Conservation (phyloP, 2,329 filamentous ascomycete genomes). For the Pseudohalonectria lignicola region DNA sequence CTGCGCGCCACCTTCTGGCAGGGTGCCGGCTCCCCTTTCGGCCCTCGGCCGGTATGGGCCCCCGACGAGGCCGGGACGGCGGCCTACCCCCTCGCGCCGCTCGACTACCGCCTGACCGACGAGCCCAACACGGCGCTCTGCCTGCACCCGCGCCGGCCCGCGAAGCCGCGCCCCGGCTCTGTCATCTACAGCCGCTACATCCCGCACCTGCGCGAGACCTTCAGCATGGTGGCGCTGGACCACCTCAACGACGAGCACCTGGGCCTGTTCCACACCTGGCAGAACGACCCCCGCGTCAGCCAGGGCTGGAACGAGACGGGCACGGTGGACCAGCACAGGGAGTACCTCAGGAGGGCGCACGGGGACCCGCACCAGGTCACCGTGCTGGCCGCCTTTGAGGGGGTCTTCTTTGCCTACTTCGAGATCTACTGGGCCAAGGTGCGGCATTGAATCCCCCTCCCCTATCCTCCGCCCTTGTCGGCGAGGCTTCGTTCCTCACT, state of each 20-base stretch:
- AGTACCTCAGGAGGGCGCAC: constrained; percentile 58
- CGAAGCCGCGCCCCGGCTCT: constrained; percentile 60
- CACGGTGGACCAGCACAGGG: constrained; percentile 61
- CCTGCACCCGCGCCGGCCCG: constrained; percentile 59
- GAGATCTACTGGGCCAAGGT: constrained; percentile 69
- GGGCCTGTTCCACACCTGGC: constrained; percentile 65
- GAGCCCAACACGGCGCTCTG: constrained; percentile 18
- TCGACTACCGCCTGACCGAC: constrained; percentile 32
- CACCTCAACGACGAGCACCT: constrained; percentile 54
- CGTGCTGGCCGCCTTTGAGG: constrained; percentile 61
- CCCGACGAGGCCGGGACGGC: constrained; percentile 27
- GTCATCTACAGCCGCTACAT: constrained; percentile 72
- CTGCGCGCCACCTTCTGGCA: constrained; percentile 9
- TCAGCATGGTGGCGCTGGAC: constrained; percentile 67
- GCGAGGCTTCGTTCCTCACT: too few relatives aligned
- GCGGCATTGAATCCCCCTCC: neutral
- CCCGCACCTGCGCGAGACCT: constrained; percentile 63
- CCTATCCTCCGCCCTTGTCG: neutral
- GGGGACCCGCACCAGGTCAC: constrained; percentile 62
- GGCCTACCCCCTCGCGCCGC: constrained; percentile 34
- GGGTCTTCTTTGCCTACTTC: constrained; percentile 63
- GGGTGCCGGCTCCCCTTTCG: constrained; percentile 46
- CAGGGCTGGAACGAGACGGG: constrained; percentile 74
- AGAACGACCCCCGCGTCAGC: constrained; percentile 73
- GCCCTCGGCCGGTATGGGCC: constrained; percentile 51